Base-by-base conservation (phyloP, 176 grass and related monocot genomes). In the Raddia distichophylla region DNA sequence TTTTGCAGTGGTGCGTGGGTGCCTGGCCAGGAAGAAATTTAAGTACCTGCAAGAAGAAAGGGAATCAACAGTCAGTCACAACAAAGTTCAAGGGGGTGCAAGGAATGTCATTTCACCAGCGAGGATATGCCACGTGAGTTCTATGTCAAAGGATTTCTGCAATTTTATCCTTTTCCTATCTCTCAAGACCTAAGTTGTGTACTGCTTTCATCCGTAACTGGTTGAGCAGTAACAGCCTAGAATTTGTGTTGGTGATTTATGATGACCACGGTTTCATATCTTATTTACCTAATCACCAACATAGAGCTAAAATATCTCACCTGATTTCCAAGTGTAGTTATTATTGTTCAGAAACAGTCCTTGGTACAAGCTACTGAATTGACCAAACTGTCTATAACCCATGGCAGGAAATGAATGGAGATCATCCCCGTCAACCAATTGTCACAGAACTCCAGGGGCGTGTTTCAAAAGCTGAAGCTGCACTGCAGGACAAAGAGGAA, bases 401-500 rank as follows among this genome's bases (percentile, higher is more conserved):
- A 69, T 83, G 52, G 10, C 84, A 88, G 93, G 89, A 80, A 63
- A 90, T 35, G n/a, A 91, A 90, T 70, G 85, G 84, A 60, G 80
- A 86, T 37, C 62, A 94, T 83, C 64, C 73, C 74, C 64, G 74
- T 5, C 88, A 79, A 52, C 80, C 90, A 81, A 80, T 81, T 81
- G 52, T 90, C 20, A 77, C 42, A 67, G 96, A 87, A 69, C 82
- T 93, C 53, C 73, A 91, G 81, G 83, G 77, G 45, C 86, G 85
- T 49, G 58, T 93, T 68, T 77, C 66, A 7, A 91, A 80, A 85
- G 82, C 84, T 50, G 96, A 95, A 88, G 76, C 82, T 69, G 84
- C 77, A 85, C 71, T 95, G 51, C 88, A 20, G 42, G 89, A 82
- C 54, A 99, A 93, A 79, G 93, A 99, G 56, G 96, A 99, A 78